A percentile compares a stretch with the other conserved stretches of the same genome.
phyloP scores from a whole-genome alignment of 1,139 yeast species.

The Yamadazyma membranifaciens region DNA sequence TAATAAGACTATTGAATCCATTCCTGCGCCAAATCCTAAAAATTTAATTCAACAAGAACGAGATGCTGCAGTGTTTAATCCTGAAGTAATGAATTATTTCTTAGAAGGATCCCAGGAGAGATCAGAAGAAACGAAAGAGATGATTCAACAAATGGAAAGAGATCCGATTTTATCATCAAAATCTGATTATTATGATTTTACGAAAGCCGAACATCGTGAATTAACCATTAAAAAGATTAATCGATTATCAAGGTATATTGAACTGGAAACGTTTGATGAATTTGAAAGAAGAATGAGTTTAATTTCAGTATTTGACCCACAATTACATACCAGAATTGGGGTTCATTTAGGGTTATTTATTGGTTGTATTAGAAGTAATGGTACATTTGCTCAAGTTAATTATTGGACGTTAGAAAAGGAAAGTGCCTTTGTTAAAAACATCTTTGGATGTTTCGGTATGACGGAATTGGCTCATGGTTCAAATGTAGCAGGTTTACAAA shows the following conservation, averaged over 20 bases:
- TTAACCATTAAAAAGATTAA: constrained; percentile 44
- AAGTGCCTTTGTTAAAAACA: constrained; percentile 59
- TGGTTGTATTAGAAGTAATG: constrained; percentile 48
- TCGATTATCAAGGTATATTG: constrained; percentile 45
- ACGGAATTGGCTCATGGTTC: constrained; percentile 95
- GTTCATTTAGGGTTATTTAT: constrained; percentile 51
- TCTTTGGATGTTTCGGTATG: constrained; percentile 93
- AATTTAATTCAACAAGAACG: constrained; percentile 38
- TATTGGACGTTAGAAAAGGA: constrained; percentile 81
- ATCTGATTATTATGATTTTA: constrained; percentile 38
- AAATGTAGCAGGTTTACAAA: constrained; percentile 87
- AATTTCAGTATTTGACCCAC: constrained; percentile 49
- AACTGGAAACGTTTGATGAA: constrained; percentile 37
- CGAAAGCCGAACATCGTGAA: constrained; percentile 42
- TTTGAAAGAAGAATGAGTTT: constrained; percentile 44
- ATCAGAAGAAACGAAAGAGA: constrained; percentile 31
- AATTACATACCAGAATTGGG: constrained; percentile 49
- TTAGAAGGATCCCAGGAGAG: constrained; percentile 42
- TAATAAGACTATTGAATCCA: constrained; percentile 14
- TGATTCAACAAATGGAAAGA: constrained; percentile 48
- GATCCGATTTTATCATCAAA: constrained; percentile 46
- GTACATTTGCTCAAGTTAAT: constrained; percentile 51
- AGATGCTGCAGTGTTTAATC: constrained; percentile 32
- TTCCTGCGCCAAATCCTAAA: constrained; percentile 37
- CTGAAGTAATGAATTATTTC: constrained; percentile 46